Evolutionary conservation across 441 rosid species (phyloP), one percentile per base, ranked within the genome.

Genomic region (Euphorbia celastroides): DNA sequence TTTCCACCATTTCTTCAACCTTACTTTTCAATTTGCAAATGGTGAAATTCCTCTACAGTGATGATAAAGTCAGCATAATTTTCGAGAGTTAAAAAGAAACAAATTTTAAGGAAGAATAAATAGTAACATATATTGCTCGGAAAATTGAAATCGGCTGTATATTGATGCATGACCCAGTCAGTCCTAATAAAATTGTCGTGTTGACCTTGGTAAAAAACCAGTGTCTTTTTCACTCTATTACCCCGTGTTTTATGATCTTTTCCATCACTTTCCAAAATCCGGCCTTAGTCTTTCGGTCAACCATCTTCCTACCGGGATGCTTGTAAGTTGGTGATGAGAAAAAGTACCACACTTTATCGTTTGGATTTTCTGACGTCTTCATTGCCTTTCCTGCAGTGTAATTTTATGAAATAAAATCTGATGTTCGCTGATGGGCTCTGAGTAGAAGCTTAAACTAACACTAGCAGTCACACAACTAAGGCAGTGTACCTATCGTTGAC

Each of bases 271-370:
- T 48, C 52, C 52, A 16, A 5, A 48, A 48, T 26, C 79, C 76
- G 20, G 55, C 30, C 27, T 46, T 38, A 3, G 79, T 72, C 19
- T 48, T 76, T 32, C 76, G 55, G 7, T 56, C 56, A 2, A 34
- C 54, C 28, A 64, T 26, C 31, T 72, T 13, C 7, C 75, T 64
- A 0, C 64, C 64, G 1, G 27, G 13, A 61, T 71, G 44, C 57
- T 42, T 64, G 31, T 46, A 67, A 14, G 4, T 56, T 1, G 36
- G 73, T 41, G 67, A 32, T 14, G 64, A 34, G 25, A 71, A 71
- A 67, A 71, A 68, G 36, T 75, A 64, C 67, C 79, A 68, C 25
- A 55, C 71, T 41, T 59, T 51, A 26, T 70, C 66, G 16, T 70
- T 22, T 2, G 79, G 11, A 13, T 65, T 36, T 11, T 55, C 38